Percentiles rank a stretch among this genome's conserved stretches.
Evolutionary conservation across 495 filamentous ascomycete species (phyloP).

Genomic region (Melanomma pulvis-pyrius): DNA sequence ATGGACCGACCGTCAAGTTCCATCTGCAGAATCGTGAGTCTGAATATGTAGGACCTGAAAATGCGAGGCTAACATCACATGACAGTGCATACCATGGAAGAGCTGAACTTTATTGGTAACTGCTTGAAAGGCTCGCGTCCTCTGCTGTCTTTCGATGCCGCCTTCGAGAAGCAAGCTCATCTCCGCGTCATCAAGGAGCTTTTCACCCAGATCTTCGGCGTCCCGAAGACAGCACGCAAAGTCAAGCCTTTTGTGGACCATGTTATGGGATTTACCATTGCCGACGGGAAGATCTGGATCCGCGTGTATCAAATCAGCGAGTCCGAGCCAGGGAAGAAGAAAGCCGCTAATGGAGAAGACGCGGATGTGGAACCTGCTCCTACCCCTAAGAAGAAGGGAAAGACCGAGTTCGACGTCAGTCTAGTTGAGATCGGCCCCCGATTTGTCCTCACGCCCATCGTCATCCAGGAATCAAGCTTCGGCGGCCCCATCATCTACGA

Average conservation of each 20-base stretch:
- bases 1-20: constrained; percentile 90
- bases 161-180: constrained; percentile 76
- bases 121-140: constrained; percentile 94
- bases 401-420: constrained; percentile 66
- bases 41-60: neutral
- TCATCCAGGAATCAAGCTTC: constrained; percentile 93
- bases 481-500: constrained; percentile 97
- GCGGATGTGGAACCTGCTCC: constrained; percentile 38
- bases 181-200: constrained; percentile 80
- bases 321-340: constrained; percentile 62
- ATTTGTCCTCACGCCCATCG: constrained; percentile 92
- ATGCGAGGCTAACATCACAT: constrained; percentile 6
- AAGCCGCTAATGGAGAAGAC: constrained; percentile 45
- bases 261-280: constrained; percentile 87
- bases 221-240: constrained; percentile 82
- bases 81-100: constrained; percentile 87
- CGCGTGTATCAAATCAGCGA: constrained; percentile 92
- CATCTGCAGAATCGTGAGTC: constrained; percentile 65
- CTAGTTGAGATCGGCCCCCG: constrained; percentile 93
- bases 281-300: constrained; percentile 96
- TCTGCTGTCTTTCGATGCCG: constrained; percentile 86
- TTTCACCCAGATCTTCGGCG: constrained; percentile 88
- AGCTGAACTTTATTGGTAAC: constrained; percentile 96
- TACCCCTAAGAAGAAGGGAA: constrained; percentile 46
- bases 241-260: constrained; percentile 96